Percentiles rank a stretch among this genome's conserved stretches.
phyloP scores from a whole-genome alignment of 2,329 filamentous ascomycete genomes.

The Aureobasidium sp. region DNA sequence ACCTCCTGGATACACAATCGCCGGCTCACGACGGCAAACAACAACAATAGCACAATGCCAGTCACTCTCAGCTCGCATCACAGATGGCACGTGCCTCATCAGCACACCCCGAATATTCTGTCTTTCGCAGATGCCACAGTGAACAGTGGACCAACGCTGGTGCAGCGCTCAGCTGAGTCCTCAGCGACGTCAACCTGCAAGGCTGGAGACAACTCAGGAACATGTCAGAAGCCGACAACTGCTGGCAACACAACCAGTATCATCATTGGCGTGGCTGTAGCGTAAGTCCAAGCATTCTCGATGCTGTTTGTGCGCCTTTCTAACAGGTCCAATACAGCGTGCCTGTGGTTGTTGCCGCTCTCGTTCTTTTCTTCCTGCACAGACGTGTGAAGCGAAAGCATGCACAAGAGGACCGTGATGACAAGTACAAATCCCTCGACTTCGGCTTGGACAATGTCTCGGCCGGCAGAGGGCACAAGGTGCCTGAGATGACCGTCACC shows the following conservation, averaged over 20 bases:
- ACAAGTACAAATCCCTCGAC: conserved; percentile 85
- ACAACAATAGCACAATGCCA: neutral
- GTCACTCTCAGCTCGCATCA: neutral
- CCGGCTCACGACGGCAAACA: neutral
- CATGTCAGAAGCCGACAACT: conserved; percentile 25
- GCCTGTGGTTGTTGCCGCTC: conserved; percentile 59
- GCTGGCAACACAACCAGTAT: conserved; percentile 24
- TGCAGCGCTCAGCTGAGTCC: conserved; percentile 13
- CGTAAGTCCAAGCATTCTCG: conserved; percentile 23
- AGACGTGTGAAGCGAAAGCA: conserved; percentile 67
- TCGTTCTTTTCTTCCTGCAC: conserved; percentile 70
- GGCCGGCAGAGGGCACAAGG: conserved; percentile 34
- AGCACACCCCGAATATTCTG: neutral
- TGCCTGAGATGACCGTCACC: conserved; percentile 54
- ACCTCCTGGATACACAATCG: conserved; percentile 15
- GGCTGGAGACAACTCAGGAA: conserved; percentile 20
- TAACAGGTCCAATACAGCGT: conserved; percentile 49
- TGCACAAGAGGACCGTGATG: conserved; percentile 68
- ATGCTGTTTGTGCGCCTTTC: neutral
- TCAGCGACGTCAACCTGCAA: conserved; percentile 22
- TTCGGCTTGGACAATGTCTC: conserved; percentile 64
- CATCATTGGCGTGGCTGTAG: conserved; percentile 29
- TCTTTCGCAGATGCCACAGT: neutral
- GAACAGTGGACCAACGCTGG: neutral
- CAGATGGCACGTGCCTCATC: conserved; percentile 14